Evolutionary conservation across 768 basidiomycete genomes (phyloP).

Genomic region (Peribolospora baueri): DNA sequence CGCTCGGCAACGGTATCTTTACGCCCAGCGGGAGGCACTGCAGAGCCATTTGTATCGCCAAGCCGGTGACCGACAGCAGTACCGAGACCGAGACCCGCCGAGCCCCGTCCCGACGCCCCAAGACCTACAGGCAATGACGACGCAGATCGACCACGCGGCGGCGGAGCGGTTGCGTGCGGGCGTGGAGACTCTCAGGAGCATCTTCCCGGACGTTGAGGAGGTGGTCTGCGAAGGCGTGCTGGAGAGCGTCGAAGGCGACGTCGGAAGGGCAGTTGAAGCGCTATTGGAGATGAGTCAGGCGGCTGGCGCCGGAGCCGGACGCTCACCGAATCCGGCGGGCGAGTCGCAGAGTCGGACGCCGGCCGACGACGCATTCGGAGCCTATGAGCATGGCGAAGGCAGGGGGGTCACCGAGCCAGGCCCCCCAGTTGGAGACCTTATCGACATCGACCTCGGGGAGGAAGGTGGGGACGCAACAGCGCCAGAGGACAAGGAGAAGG

Average conservation of each 20-base stretch:
- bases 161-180: not conserved
- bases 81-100: too few species aligned
- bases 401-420: too few species aligned
- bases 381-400: too few species aligned
- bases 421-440: too few species aligned
- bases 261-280: conserved; percentile 6
- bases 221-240: conserved; percentile 67
- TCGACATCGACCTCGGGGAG: too few species aligned
- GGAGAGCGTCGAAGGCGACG: not conserved
- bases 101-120: too few species aligned
- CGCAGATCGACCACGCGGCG: conserved; percentile 9
- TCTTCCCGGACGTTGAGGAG: conserved; percentile 58
- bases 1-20: not conserved
- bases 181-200: conserved; percentile 52
- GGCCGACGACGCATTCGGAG: too few species aligned
- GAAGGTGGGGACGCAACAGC: too few species aligned
- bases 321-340: too few species aligned
- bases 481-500: too few species aligned
- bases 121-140: conserved; percentile 35
- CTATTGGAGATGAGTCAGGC: conserved; percentile 4
- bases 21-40: not conserved
- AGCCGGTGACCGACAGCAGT: conserved; percentile 1
- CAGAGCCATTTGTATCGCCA: conserved; percentile 9
- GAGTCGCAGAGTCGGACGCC: too few species aligned
- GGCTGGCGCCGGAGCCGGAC: too few species aligned